Evolutionary conservation across 805 yeast species (phyloP).

Genomic region (Kodamaea hsintzibuensis): DNA sequence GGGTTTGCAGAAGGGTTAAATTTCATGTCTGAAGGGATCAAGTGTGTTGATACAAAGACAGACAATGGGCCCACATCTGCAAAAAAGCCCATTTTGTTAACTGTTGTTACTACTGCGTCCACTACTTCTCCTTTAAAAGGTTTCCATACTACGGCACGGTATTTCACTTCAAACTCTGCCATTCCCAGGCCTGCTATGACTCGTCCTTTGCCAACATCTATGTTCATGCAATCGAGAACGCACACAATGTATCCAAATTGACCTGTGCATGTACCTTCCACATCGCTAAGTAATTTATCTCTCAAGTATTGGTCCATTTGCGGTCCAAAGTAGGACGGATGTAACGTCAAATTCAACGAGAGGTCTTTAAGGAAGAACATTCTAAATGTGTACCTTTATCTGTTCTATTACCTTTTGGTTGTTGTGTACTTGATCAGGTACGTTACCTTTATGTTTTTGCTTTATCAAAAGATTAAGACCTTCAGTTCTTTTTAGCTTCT

Average conservation of each 20-base stretch:
- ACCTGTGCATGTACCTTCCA: constrained; percentile 98
- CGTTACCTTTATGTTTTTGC: not conserved
- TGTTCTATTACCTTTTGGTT: constrained; percentile 3
- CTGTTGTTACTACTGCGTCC: constrained; percentile 93
- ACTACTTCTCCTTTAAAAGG: constrained; percentile 99
- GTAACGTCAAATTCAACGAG: constrained; percentile 87
- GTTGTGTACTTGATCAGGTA: not conserved
- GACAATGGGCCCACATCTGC: constrained; percentile 97
- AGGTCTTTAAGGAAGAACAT: constrained; percentile 72
- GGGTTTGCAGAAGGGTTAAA: constrained; percentile 96
- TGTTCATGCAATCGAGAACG: constrained; percentile 90
- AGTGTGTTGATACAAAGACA: constrained; percentile 91
- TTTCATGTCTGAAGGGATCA: constrained; percentile 91
- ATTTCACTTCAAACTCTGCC: constrained; percentile 95
- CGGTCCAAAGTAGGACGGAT: constrained; percentile 97
- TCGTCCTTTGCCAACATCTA: constrained; percentile 93
- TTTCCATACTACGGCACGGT: constrained; percentile 96
- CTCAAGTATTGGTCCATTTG: constrained; percentile 93
- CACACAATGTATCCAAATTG: constrained; percentile 97
- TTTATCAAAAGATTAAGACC: not conserved
- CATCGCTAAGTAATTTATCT: constrained; percentile 88
- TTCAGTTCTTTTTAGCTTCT: not conserved
- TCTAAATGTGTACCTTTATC: not conserved
- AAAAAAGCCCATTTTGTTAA: constrained; percentile 92
- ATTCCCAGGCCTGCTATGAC: constrained; percentile 90